Conservation (phyloP, 2,329 filamentous ascomycete species). For the Aspergillus clavatus region DNA sequence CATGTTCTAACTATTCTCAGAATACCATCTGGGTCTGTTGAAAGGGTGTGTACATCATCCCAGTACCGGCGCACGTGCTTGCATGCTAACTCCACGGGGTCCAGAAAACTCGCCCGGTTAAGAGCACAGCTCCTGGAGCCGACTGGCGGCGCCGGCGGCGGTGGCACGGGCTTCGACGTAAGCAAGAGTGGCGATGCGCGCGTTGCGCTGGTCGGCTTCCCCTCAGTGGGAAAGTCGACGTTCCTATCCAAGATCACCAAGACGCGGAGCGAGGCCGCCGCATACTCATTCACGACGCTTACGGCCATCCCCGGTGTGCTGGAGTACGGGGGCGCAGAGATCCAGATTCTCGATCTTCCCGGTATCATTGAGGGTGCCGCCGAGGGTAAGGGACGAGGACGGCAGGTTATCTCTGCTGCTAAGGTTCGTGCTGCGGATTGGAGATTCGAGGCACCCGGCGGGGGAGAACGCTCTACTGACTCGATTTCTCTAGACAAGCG, state of each 20-base stretch:
- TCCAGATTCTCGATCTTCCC: constrained; percentile 93
- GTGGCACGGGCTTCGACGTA: constrained; percentile 80
- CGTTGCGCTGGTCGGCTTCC: constrained; percentile 97
- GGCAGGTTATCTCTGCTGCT: constrained; percentile 94
- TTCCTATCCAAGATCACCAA: constrained; percentile 99
- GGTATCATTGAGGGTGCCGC: constrained; percentile 97
- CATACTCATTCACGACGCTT: constrained; percentile 94
- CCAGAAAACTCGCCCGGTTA: constrained; percentile 91
- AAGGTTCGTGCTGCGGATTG: constrained; percentile 60
- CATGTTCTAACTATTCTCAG: constrained; percentile 45
- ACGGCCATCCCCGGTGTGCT: constrained; percentile 96
- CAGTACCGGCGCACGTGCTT: background rate
- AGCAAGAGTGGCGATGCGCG: constrained; percentile 94
- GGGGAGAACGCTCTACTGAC: background rate
- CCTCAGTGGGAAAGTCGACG: constrained; percentile 96
- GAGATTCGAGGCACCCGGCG: no score
- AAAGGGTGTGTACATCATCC: constrained; percentile 66
- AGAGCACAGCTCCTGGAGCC: constrained; percentile 93
- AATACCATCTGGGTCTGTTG: constrained; percentile 95
- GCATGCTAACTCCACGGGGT: constrained; percentile 18
- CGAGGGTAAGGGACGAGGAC: constrained; percentile 90
- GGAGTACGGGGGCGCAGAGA: constrained; percentile 96
- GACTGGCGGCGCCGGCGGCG: constrained; percentile 70
- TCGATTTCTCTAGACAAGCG: constrained; percentile 61
- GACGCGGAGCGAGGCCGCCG: constrained; percentile 91